Base-by-base conservation (phyloP, 768 basidiomycete species). In the Rhizopogon vinicolor region DNA sequence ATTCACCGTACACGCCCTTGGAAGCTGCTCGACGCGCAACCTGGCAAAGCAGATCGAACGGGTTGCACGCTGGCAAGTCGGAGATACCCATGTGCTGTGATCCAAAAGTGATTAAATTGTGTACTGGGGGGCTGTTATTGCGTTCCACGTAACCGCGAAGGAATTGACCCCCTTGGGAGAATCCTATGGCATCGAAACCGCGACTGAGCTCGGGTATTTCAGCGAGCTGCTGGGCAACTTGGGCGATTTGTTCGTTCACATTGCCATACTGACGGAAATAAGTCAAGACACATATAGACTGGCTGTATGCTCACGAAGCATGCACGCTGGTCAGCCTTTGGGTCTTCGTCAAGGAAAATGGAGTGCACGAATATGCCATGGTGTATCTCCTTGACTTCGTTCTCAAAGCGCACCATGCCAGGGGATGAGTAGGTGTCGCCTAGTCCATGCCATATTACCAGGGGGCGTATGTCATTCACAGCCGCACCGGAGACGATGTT, bases 101-200 rank as follows among this genome's bases (percentile, higher is more conserved):
- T 44, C 91, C 92, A 65, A 94, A 93, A 0, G 91, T 92, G 45
- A 94, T 82, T 59, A 94, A 80, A 67, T 93, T 94, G 67, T 85
- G 74, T 3, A 93, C 74, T 0, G 85, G 85, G 0, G 90, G 92
- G 3, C 68, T 64, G 65, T 92, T 92, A 67, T 85, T 85, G 22
- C 82, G 74, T 62, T 93, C 87, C 18, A 89, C 80, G 60, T 91
- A 93, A 31, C 86, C 91, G n/a, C 92, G 82, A 39, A 93, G 78
- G 68, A 94, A 93, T 64, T 92, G 92, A 5, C 91, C 91, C 18
- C 86, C 91, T 79, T 94, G 92, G 1, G 91, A 93, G 69, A 94
- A 86, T 1, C 92, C 92, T 51, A 94, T 84, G 14, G 88, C 92
- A 65, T 93, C 91, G 61, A 93, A 94, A 3, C 92, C 92, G 29